Conservation (phyloP, 441 rosid genomes). For the Lepidium campestre region DNA sequence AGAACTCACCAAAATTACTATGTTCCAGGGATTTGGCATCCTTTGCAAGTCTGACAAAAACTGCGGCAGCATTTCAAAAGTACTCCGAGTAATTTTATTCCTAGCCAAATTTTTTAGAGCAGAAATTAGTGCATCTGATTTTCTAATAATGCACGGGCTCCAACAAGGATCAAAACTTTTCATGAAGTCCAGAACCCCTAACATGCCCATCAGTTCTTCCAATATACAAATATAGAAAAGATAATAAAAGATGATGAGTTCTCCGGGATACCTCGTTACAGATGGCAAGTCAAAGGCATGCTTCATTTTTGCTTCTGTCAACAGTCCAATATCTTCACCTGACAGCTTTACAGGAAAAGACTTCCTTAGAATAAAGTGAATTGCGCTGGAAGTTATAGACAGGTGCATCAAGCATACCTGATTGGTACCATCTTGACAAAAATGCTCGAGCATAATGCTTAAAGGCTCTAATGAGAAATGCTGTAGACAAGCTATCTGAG, state of each 20-base stretch:
- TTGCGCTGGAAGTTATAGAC: neutral
- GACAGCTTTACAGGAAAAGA: slow-evolving; percentile 33
- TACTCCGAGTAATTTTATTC: slow-evolving; percentile 41
- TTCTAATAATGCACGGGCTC: neutral
- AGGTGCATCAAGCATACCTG: slow-evolving; percentile 39
- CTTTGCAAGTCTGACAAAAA: slow-evolving; percentile 63
- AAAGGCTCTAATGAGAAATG: slow-evolving; percentile 74
- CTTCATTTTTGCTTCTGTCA: slow-evolving; percentile 44
- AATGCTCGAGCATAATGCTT: slow-evolving; percentile 52
- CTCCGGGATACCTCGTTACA: slow-evolving; percentile 43
- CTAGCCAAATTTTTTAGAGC: slow-evolving; percentile 36
- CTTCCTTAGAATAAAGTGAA: neutral
- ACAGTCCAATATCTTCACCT: slow-evolving; percentile 37
- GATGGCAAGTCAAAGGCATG: slow-evolving; percentile 58
- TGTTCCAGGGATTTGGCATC: slow-evolving; percentile 57
- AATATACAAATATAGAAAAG: neutral
- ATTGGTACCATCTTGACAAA: slow-evolving; percentile 39
- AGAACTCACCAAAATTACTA: slow-evolving; percentile 62
- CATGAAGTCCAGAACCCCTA: neutral
- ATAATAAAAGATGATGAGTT: slow-evolving; percentile 1
- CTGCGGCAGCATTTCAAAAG: slow-evolving; percentile 38
- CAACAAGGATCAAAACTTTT: slow-evolving; percentile 3
- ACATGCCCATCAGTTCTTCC: neutral
- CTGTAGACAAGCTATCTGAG: slow-evolving; percentile 83
- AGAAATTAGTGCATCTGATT: slow-evolving; percentile 30